Percentiles rank a stretch among this genome's conserved stretches.
Evolutionary conservation across 495 filamentous ascomycete genomes (phyloP).

Genomic region (Staphylotrichum longicolle): DNA sequence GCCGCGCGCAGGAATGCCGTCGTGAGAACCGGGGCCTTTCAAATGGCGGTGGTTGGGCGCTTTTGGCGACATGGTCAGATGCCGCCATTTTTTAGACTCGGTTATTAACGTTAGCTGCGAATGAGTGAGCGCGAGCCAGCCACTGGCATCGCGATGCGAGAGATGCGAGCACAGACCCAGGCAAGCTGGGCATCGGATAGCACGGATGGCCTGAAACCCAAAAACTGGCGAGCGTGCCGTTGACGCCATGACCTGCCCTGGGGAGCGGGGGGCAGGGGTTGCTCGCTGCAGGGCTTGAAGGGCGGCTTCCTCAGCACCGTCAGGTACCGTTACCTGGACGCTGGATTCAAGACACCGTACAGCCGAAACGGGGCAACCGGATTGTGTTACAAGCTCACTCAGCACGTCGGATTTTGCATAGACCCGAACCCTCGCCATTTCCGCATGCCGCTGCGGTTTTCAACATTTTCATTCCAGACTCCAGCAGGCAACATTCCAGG

Average conservation of each 20-base stretch:
- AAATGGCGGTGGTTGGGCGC: background rate
- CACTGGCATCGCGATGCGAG: conserved; percentile 16
- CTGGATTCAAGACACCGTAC: background rate
- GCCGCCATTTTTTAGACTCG: too few species aligned
- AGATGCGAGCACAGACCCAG: background rate
- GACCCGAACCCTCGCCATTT: background rate
- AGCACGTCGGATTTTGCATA: background rate
- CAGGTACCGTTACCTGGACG: background rate
- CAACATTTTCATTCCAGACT: too few species aligned
- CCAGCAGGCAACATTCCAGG: background rate
- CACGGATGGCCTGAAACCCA: conserved; percentile 13
- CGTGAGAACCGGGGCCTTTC: background rate
- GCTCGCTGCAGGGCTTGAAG: conserved; percentile 3
- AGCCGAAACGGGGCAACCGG: background rate
- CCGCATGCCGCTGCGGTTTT: too few species aligned
- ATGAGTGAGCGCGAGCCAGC: background rate
- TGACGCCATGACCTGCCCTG: conserved; percentile 2
- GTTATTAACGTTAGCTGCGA: background rate
- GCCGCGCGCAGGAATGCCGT: background rate
- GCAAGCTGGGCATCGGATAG: conserved; percentile 1
- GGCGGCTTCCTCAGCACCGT: background rate
- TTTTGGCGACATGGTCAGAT: background rate
- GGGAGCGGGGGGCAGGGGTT: background rate
- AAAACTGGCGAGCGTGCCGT: background rate
- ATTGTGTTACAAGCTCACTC: background rate